Evolutionary conservation across 495 filamentous ascomycete genomes (phyloP).

Genomic region (Bacidia gigantensis): DNA sequence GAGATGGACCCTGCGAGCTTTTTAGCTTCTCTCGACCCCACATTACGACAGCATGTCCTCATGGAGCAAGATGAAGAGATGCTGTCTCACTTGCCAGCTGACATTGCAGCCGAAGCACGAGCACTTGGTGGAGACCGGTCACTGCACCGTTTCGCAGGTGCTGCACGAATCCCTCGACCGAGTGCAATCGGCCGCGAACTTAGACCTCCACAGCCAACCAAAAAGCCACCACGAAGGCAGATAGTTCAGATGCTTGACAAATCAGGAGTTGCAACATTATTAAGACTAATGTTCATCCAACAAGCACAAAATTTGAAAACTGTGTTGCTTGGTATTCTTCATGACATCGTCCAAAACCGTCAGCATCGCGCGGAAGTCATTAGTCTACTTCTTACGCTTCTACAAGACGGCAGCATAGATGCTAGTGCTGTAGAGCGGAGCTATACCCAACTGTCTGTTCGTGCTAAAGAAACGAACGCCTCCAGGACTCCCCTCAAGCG

Average conservation of each 20-base stretch:
- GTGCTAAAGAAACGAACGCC: slow-evolving; percentile 64
- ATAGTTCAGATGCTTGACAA: slow-evolving; percentile 96
- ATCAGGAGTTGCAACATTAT: slow-evolving; percentile 79
- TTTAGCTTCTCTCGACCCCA: slow-evolving; percentile 76
- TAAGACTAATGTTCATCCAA: slow-evolving; percentile 93
- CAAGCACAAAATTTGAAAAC: slow-evolving; percentile 70
- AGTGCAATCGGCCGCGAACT: slow-evolving; percentile 29
- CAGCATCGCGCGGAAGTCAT: slow-evolving; percentile 93
- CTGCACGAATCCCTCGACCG: slow-evolving; percentile 33
- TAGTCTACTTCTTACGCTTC: slow-evolving; percentile 76
- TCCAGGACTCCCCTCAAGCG: slow-evolving; percentile 54
- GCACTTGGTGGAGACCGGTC: slow-evolving; percentile 46
- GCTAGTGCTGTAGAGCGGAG: slow-evolving; percentile 87
- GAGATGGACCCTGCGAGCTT: slow-evolving; percentile 94
- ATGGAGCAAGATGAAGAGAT: slow-evolving; percentile 85
- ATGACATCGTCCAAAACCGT: slow-evolving; percentile 81
- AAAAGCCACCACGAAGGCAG: slow-evolving; percentile 62
- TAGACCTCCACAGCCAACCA: slow-evolving; percentile 22
- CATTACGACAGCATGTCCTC: slow-evolving; percentile 70
- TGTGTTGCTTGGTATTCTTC: slow-evolving; percentile 71
- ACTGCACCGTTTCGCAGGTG: slow-evolving; percentile 45
- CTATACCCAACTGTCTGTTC: slow-evolving; percentile 81
- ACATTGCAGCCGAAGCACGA: slow-evolving; percentile 75
- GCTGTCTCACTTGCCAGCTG: slow-evolving; percentile 69
- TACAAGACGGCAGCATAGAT: slow-evolving; percentile 93